Base-by-base conservation (phyloP, 306 rosid species). In the Pterocarpus macrocarpus region DNA sequence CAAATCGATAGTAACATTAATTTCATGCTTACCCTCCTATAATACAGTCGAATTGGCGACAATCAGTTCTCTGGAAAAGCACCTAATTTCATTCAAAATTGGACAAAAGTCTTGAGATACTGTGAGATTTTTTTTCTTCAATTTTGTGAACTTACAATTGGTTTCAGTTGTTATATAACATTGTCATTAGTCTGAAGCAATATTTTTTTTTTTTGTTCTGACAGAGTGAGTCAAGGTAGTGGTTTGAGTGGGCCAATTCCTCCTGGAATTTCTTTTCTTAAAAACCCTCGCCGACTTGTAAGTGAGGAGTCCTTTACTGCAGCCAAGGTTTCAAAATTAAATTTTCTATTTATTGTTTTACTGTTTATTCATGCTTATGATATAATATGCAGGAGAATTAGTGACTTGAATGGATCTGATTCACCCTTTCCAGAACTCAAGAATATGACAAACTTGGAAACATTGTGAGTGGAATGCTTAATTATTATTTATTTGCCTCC, bases 191-290 rank as follows among this genome's bases (percentile, higher is more conserved):
- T 10, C 6, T 43, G 52, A 47, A 0, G 3, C 52, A 47, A 47
- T 47, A 12, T 9, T 47, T 12, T 47, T 45, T 45, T 9, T 9
- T 12, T 1, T 47, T 47, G 28, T 1, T 47, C 4, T 58, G 4
- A 33, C 86, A 87, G 94, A 0, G 61, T 12, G 10, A 87, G 87
- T 57, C 91, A 87, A 52, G 94, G 84, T 2, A 83, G 91, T 64
- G 91, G 91, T 9, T 71, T 91, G 83, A 89, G 71, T 5, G 91
- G 95, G 39, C 91, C 90, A 35, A 87, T 91, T 82, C 93, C 93
- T 58, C 7, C 35, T 3, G 81, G 76, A 77, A 83, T 91, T 72
- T 80, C 85, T 59, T 35, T 1, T 56, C 62, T 84, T 79, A 79
- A 41, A 16, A 80, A 35, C n/a, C 3, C 73, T 89, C 49, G 30